Evolutionary conservation across 2,329 filamentous ascomycete species (phyloP).

Genomic region (Sporothrix sp.): DNA sequence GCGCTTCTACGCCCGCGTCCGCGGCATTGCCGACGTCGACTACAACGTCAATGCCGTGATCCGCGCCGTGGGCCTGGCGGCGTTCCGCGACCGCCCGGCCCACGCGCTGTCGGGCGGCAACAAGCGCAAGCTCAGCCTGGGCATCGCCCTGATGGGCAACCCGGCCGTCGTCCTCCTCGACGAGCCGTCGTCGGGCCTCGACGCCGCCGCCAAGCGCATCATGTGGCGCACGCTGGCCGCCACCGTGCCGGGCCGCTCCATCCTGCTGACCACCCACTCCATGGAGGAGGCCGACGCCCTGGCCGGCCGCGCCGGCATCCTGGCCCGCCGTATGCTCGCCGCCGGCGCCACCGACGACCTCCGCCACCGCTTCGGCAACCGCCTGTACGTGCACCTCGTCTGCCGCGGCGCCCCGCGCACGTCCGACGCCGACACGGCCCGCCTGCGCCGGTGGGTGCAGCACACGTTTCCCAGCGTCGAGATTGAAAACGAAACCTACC

Average conservation of each 20-base stretch:
- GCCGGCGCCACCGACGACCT: constrained; percentile 67
- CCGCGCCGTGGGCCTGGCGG: constrained; percentile 65
- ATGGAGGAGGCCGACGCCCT: constrained; percentile 95
- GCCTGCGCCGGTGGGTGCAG: constrained; percentile 56
- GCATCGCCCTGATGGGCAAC: constrained; percentile 87
- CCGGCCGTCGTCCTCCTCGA: constrained; percentile 80
- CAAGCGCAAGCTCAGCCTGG: constrained; percentile 82
- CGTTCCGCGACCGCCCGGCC: constrained; percentile 66
- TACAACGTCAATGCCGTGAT: constrained; percentile 72
- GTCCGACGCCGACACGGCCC: constrained; percentile 54
- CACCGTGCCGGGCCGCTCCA: constrained; percentile 65
- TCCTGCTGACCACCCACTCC: constrained; percentile 82
- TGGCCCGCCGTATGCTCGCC: constrained; percentile 77
- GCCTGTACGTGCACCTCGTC: constrained; percentile 73
- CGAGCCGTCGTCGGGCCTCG: constrained; percentile 80
- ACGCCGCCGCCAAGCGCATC: constrained; percentile 79
- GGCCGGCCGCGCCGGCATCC: constrained; percentile 73
- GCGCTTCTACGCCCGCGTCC: constrained; percentile 74
- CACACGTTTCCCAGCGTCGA: constrained; percentile 51
- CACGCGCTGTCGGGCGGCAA: constrained; percentile 78
- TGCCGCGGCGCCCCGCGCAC: constrained; percentile 66
- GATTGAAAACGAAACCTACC: constrained; percentile 65
- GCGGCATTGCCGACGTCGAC: constrained; percentile 64
- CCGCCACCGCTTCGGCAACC: constrained; percentile 64
- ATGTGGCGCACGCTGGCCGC: constrained; percentile 83